Percentiles rank a stretch among this genome's conserved stretches.
phyloP scores from a whole-genome alignment of 306 rosid species.

The Lablab purpureus region DNA sequence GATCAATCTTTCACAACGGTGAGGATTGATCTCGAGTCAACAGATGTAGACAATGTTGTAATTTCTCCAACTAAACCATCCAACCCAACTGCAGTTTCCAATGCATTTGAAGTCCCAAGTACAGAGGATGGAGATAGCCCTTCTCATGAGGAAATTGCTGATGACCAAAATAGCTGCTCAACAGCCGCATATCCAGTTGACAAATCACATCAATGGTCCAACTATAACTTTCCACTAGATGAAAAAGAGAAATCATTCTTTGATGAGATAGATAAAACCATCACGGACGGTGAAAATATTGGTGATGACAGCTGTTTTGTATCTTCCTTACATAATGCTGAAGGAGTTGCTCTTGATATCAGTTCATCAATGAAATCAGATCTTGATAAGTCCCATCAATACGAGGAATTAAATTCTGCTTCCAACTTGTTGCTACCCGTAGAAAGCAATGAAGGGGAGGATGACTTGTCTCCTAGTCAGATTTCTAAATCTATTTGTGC shows the following conservation, averaged over 20 bases:
- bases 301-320: slow-evolving; percentile 62
- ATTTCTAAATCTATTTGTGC: slow-evolving; percentile 44
- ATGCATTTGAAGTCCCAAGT: slow-evolving; percentile 40
- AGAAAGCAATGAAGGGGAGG: slow-evolving; percentile 48
- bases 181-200: slow-evolving; percentile 49
- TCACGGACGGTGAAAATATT: slow-evolving; percentile 41
- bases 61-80: slow-evolving; percentile 45
- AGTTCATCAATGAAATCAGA: slow-evolving; percentile 47
- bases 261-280: slow-evolving; percentile 55
- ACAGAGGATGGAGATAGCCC: slow-evolving; percentile 31
- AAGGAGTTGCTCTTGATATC: slow-evolving; percentile 47
- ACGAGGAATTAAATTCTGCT: slow-evolving; percentile 46
- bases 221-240: slow-evolving; percentile 49
- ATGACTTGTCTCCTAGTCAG: slow-evolving; percentile 47
- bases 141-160: slow-evolving; percentile 28
- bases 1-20: slow-evolving; percentile 43
- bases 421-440: slow-evolving; percentile 40
- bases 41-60: slow-evolving; percentile 42
- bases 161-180: slow-evolving; percentile 46
- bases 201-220: slow-evolving; percentile 42
- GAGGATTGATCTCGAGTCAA: slow-evolving; percentile 46
- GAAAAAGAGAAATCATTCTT: slow-evolving; percentile 56
- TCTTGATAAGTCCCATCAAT: slow-evolving; percentile 43
- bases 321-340: slow-evolving; percentile 60
- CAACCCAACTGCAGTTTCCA: slow-evolving; percentile 46